A percentile compares a stretch with the other conserved stretches of the same genome.
Conservation (phyloP, 2,329 filamentous ascomycete genomes). For the Amauroascus niger region DNA sequence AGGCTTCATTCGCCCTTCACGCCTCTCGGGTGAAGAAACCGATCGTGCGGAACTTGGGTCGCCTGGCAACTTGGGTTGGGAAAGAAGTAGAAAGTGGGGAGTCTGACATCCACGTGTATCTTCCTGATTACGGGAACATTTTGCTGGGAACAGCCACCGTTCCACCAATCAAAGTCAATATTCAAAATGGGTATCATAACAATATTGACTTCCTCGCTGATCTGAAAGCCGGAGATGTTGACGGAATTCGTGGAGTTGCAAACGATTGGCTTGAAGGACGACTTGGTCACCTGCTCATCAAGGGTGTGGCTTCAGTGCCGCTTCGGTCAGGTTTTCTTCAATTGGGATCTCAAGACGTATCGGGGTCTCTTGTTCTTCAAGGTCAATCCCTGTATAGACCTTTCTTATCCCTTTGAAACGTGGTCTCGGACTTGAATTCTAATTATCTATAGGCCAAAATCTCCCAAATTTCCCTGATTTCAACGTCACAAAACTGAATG, state of each 20-base stretch:
- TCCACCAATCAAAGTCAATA: conserved; percentile 63
- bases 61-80: conserved; percentile 70
- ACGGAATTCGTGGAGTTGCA: conserved; percentile 67
- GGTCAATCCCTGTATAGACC: conserved; percentile 57
- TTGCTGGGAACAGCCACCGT: conserved; percentile 67
- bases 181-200: conserved; percentile 69
- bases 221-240: conserved; percentile 63
- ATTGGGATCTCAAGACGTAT: conserved; percentile 66
- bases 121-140: conserved; percentile 72
- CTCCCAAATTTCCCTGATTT: conserved; percentile 72
- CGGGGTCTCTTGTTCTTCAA: conserved; percentile 68
- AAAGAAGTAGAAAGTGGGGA: conserved; percentile 62
- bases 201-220: conserved; percentile 70
- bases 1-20: conserved; percentile 74
- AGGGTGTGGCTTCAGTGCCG: conserved; percentile 61
- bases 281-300: conserved; percentile 59
- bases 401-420: conserved; percentile 29
- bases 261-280: conserved; percentile 82
- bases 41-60: conserved; percentile 64
- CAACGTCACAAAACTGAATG: conserved; percentile 69
- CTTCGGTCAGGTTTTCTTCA: conserved; percentile 71
- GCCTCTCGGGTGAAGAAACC: conserved; percentile 62
- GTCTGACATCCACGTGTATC: conserved; percentile 63
- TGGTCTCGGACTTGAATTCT: conserved; percentile 21
- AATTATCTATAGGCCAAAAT: conserved; percentile 40